Base-by-base conservation (phyloP, 2,329 filamentous ascomycete species). In the Lithohypha guttulata region DNA sequence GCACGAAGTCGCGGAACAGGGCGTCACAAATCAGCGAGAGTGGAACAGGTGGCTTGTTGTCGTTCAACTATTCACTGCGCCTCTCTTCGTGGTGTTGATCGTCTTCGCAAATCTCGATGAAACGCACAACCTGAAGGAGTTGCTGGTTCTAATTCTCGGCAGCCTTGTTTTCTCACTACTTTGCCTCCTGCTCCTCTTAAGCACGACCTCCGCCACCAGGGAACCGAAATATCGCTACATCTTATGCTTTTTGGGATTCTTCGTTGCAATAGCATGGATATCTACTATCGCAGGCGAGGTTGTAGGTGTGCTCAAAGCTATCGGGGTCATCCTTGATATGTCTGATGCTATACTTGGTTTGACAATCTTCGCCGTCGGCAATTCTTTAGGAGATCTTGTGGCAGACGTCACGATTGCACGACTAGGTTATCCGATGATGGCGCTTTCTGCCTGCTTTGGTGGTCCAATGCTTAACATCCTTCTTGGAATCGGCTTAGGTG, bases 401-500 rank as follows among this genome's bases (percentile, higher is more conserved):
- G 89, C 91, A 11, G 83, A 98, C 57, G 83, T 96, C 39, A 98
- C 91, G 0, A 83, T 98, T 25, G 91, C 91, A 3, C 77, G 84
- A 22, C 75, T 98, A 2, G 91, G 91, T 2, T 95, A 87, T 60
- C 91, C 91, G 0, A 86, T 98, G 46, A 98, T 98, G 91, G 91
- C 91, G 1, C 64, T 81, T 27, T 87, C 84, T 22, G 91, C 91
- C 3, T 98, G 91, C 57, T 95, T 98, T 57, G 91, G 91, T n/a
- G 93, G 91, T 0, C 91, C 91, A 0, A 89, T 98, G 85, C 73
- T 98, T 27, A 98, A 98, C 53, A 98, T 98, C 46, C 66, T 98
- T 0, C 73, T 98, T 3, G 91, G 91, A 0, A 87, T 98, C 37
- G 91, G 91, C n/a, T 68, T 96, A 3, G 83, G 82, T 18, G 91